phyloP scores from a whole-genome alignment of 495 filamentous ascomycete genomes.

The Penicillium chermesinum region DNA sequence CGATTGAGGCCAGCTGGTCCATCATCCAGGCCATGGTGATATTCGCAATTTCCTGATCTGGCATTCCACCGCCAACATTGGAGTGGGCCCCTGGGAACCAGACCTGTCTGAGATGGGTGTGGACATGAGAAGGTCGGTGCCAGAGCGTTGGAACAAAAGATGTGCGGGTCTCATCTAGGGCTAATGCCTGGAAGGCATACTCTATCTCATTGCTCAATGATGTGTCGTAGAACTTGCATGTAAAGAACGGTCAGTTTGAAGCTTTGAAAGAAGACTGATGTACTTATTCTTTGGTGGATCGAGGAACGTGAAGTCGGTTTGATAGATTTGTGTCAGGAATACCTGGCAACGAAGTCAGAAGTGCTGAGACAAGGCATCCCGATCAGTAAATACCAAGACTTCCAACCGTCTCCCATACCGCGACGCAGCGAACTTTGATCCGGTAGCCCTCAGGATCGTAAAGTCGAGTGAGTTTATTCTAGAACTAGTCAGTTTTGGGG shows the following conservation, averaged over 20 bases:
- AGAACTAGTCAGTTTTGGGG: not conserved
- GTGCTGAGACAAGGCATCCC: not conserved
- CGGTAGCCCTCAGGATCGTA: conserved; percentile 28
- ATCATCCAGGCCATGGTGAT: conserved; percentile 71
- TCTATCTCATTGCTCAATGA: conserved; percentile 52
- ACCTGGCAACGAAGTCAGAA: conserved; percentile 17
- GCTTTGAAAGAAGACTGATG: not conserved
- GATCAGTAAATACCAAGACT: conserved; percentile 22
- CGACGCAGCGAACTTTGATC: conserved; percentile 48
- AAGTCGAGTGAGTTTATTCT: conserved; percentile 35
- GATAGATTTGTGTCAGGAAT: conserved; percentile 40
- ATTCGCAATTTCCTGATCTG: conserved; percentile 58
- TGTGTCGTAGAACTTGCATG: conserved; percentile 56
- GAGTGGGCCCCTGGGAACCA: conserved; percentile 69
- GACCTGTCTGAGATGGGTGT: conserved; percentile 57
- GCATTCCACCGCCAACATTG: conserved; percentile 60
- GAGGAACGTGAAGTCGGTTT: conserved; percentile 34
- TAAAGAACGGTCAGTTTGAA: conserved; percentile 9
- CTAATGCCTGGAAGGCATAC: conserved; percentile 70
- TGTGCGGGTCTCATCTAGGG: conserved; percentile 60
- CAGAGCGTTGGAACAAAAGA: conserved; percentile 64
- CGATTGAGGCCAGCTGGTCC: conserved; percentile 57
- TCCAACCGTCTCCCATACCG: conserved; percentile 61
- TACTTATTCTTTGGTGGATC: conserved; percentile 44
- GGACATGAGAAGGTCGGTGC: conserved; percentile 43